Conservation (phyloP, 78 protist species). For the Polysphondylium violaceum region DNA sequence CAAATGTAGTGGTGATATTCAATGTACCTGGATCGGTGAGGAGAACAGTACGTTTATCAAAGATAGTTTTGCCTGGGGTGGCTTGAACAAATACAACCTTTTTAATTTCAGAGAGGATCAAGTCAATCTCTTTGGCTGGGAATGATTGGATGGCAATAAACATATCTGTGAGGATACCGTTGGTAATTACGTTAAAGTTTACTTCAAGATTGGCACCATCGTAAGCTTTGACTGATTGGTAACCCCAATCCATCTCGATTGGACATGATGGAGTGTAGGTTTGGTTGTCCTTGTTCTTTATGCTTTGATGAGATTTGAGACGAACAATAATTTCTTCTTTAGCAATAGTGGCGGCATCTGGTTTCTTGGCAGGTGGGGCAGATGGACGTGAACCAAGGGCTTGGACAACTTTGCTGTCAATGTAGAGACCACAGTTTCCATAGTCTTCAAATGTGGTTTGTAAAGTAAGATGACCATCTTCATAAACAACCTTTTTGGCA, state of each 20-base stretch:
- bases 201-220: slow-evolving; percentile 37
- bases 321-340: slow-evolving; percentile 55
- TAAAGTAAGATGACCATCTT: slow-evolving; percentile 75
- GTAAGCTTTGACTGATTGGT: slow-evolving; percentile 26
- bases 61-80: slow-evolving; percentile 51
- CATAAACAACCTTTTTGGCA: slow-evolving; percentile 55
- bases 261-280: slow-evolving; percentile 16
- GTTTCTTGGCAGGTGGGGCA: slow-evolving; percentile 59
- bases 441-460: slow-evolving; percentile 73
- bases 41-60: slow-evolving; percentile 39
- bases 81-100: slow-evolving; percentile 33
- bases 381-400: slow-evolving; percentile 70
- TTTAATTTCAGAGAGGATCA: slow-evolving; percentile 5
- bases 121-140: slow-evolving; percentile 9
- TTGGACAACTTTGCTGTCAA: slow-evolving; percentile 55
- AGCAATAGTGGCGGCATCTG: slow-evolving; percentile 4
- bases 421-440: slow-evolving; percentile 67
- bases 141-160: slow-evolving; percentile 5
- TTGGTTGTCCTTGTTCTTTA: slow-evolving; percentile 11
- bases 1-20: slow-evolving; percentile 16
- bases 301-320: slow-evolving; percentile 23
- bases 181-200: slow-evolving; percentile 1
- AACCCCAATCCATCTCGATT: slow-evolving; percentile 18
- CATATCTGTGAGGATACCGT: slow-evolving; percentile 27
- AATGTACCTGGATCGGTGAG: slow-evolving; percentile 33